These are phyloP conservation scores for Hyphopichia wangnamkhiaoensis DNA, from an alignment of 1,139 yeast genomes.

Conservation along the genomic window DNA sequence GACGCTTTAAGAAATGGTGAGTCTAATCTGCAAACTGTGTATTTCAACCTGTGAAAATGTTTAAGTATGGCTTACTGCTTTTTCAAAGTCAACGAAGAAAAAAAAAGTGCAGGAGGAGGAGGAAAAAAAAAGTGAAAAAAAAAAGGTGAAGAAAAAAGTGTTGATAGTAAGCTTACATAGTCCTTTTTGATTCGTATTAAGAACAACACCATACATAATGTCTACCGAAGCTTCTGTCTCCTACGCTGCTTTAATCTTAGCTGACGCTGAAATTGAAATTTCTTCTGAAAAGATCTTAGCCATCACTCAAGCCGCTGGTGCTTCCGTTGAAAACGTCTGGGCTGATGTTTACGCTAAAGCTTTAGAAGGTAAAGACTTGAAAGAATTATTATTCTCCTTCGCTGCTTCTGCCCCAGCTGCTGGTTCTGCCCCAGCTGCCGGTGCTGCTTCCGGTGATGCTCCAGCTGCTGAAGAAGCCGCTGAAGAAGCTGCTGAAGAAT, in stretches of 20 bases:
- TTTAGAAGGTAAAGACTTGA: slow-evolving; percentile 93
- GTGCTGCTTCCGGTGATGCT: slow-evolving; percentile 61
- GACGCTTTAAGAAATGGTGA: too few species aligned
- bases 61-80: too few species aligned
- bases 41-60: too few species aligned
- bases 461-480: slow-evolving; percentile 48
- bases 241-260: slow-evolving; percentile 96
- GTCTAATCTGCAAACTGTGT: too few species aligned
- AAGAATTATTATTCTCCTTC: slow-evolving; percentile 84
- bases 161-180: background rate
- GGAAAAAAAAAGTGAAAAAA: too few species aligned
- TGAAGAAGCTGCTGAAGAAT: slow-evolving; percentile 68
- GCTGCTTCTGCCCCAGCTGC: slow-evolving; percentile 53
- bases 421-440: slow-evolving; percentile 52
- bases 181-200: background rate
- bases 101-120: too few species aligned
- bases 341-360: slow-evolving; percentile 96
- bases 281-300: slow-evolving; percentile 88
- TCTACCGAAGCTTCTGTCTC: slow-evolving; percentile 67
- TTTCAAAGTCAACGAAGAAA: too few species aligned
- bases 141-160: slow-evolving; percentile 1
- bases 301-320: slow-evolving; percentile 88
- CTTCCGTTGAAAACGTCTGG: slow-evolving; percentile 86
- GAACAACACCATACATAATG: slow-evolving; percentile 27
- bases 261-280: slow-evolving; percentile 95